These are phyloP conservation scores for Lentinula aciculospora DNA, from an alignment of 768 basidiomycete species.

Conservation along the genomic window DNA sequence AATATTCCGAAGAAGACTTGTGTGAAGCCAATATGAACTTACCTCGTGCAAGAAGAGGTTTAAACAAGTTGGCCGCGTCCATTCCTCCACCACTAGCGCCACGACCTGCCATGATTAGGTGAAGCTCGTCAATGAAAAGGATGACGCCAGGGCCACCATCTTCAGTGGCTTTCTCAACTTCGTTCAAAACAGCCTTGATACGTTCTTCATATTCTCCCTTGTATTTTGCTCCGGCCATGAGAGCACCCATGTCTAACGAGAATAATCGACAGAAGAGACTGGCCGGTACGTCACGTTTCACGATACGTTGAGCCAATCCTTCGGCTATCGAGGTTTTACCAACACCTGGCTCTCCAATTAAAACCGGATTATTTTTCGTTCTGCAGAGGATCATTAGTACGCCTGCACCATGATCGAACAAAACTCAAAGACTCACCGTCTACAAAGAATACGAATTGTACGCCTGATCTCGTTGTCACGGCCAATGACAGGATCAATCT, in stretches of 20 bases:
- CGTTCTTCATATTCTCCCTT: slow-evolving; percentile 97
- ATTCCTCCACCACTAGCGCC: slow-evolving; percentile 83
- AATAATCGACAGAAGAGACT: slow-evolving; percentile 69
- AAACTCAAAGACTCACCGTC: slow-evolving; percentile 60
- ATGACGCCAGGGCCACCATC: slow-evolving; percentile 76
- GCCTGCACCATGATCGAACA: not conserved
- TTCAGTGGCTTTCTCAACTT: slow-evolving; percentile 84
- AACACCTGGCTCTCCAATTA: slow-evolving; percentile 89
- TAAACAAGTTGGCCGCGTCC: slow-evolving; percentile 91
- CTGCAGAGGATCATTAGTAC: slow-evolving; percentile 29
- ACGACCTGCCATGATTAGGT: slow-evolving; percentile 89
- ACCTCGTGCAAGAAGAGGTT: slow-evolving; percentile 85
- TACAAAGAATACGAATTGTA: slow-evolving; percentile 75
- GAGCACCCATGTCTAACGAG: slow-evolving; percentile 91
- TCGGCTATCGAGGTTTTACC: slow-evolving; percentile 96
- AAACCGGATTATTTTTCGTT: slow-evolving; percentile 96
- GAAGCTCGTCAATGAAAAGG: slow-evolving; percentile 92
- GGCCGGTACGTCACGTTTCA: slow-evolving; percentile 87
- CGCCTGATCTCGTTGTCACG: slow-evolving; percentile 90
- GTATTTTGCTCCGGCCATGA: slow-evolving; percentile 91
- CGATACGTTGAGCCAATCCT: slow-evolving; percentile 91
- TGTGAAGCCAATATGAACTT: slow-evolving; percentile 21
- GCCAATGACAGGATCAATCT: slow-evolving; percentile 94
- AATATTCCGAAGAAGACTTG: not conserved
- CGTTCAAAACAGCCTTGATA: slow-evolving; percentile 86